Percentiles rank a stretch among this genome's conserved stretches.
phyloP scores from a whole-genome alignment of 2,329 filamentous ascomycete species.

The Apiospora phragmitis region DNA sequence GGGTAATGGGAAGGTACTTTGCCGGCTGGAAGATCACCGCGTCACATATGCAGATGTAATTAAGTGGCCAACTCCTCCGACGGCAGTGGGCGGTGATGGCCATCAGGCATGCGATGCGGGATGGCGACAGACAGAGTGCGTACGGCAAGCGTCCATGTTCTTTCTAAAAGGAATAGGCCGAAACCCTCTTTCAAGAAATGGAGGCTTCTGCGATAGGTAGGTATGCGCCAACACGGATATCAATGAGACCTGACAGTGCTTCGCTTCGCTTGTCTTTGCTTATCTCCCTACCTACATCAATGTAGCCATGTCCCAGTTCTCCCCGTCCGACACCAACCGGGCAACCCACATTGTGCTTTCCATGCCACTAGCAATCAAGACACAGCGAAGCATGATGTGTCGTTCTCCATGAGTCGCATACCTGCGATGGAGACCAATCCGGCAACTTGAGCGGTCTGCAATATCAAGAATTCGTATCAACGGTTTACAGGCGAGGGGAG shows the following conservation, averaged over 20 bases:
- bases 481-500: neutral
- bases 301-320: neutral
- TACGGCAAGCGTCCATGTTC: neutral
- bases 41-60: neutral
- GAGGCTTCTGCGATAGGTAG: neutral
- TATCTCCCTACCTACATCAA: neutral
- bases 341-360: neutral
- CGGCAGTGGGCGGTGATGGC: neutral
- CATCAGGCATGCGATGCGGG: neutral
- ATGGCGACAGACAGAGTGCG: neutral
- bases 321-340: neutral
- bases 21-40: neutral
- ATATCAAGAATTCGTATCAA: neutral
- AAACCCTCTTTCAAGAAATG: neutral
- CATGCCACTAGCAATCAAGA: neutral
- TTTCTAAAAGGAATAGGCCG: neutral
- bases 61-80: neutral
- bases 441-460: neutral
- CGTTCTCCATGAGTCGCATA: neutral
- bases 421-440: neutral
- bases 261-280: neutral
- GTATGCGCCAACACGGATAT: neutral
- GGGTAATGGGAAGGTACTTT: neutral
- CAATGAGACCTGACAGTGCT: neutral
- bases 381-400: neutral